Evolutionary conservation across 2,329 filamentous ascomycete genomes (phyloP).

Genomic region (Pseudogymnoascus sp.): DNA sequence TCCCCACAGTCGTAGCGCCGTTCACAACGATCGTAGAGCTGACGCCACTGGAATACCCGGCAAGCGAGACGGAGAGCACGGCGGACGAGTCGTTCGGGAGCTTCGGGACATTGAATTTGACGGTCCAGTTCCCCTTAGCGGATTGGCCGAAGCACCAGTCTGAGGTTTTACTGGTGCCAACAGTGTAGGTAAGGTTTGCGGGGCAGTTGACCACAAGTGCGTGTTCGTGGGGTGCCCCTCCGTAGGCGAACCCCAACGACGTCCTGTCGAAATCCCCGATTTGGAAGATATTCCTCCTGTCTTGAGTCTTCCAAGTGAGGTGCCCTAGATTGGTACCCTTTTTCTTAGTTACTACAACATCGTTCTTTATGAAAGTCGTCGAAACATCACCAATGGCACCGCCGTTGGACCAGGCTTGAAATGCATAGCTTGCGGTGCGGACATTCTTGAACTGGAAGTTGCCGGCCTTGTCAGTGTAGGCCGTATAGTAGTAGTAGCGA

Average conservation of each 20-base stretch:
- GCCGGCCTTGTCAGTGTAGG: slow-evolving; percentile 37
- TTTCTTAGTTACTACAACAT: slow-evolving; percentile 32
- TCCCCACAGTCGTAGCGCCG: slow-evolving; percentile 26
- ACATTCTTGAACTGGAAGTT: slow-evolving; percentile 39
- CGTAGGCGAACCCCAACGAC: slow-evolving; percentile 37
- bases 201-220: slow-evolving; percentile 39
- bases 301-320: slow-evolving; percentile 35
- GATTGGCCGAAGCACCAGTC: slow-evolving; percentile 45
- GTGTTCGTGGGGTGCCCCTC: slow-evolving; percentile 38
- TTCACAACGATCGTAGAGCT: slow-evolving; percentile 33
- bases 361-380: slow-evolving; percentile 36
- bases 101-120: slow-evolving; percentile 13
- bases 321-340: slow-evolving; percentile 33
- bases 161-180: slow-evolving; percentile 31
- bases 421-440: slow-evolving; percentile 37
- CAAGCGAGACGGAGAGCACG: slow-evolving; percentile 14
- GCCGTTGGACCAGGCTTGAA: slow-evolving; percentile 45
- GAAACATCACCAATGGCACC: slow-evolving; percentile 38
- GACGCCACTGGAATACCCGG: slow-evolving; percentile 23
- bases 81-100: slow-evolving; percentile 3
- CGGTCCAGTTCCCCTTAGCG: slow-evolving; percentile 14
- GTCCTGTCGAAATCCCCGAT: slow-evolving; percentile 43
- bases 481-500: slow-evolving; percentile 42
- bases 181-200: slow-evolving; percentile 37
- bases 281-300: slow-evolving; percentile 39